Percentiles rank a stretch among this genome's conserved stretches.
phyloP scores from a whole-genome alignment of 2,329 filamentous ascomycete species.

The Trichoderma polysporum region DNA sequence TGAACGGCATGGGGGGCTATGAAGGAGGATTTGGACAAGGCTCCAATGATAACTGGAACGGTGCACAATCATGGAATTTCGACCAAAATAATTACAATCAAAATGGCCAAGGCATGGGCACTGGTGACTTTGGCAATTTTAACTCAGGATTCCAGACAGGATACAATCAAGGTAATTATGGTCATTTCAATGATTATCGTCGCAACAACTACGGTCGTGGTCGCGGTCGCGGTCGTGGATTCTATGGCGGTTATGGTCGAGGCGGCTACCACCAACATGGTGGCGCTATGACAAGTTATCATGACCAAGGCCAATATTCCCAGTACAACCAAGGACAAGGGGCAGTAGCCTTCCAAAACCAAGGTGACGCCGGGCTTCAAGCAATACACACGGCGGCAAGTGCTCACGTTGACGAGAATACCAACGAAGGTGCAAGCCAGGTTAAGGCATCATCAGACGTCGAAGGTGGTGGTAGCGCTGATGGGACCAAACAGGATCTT shows the following conservation, averaged over 20 bases:
- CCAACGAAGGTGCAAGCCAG: conserved; percentile 27
- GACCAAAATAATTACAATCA: conserved; percentile 87
- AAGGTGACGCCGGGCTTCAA: conserved; percentile 25
- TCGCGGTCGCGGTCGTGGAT: conserved; percentile 65
- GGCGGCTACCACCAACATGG: conserved; percentile 49
- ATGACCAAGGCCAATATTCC: conserved; percentile 35
- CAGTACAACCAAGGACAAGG: conserved; percentile 29
- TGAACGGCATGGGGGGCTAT: conserved; percentile 74
- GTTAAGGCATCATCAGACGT: conserved; percentile 11
- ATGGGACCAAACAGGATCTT: conserved; percentile 26
- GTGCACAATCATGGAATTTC: conserved; percentile 79
- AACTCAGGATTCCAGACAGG: conserved; percentile 76
- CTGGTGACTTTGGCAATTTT: conserved; percentile 77
- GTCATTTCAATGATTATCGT: conserved; percentile 77
- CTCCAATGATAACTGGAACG: conserved; percentile 78
- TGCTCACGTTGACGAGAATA: conserved; percentile 41
- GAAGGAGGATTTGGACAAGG: conserved; percentile 60
- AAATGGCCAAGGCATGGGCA: conserved; percentile 79
- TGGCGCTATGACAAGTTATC: conserved; percentile 39
- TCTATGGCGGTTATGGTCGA: conserved; percentile 55
- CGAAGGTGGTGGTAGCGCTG: conserved; percentile 22
- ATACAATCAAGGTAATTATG: conserved; percentile 83
- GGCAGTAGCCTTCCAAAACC: conserved; percentile 21
- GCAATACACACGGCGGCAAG: conserved; percentile 30
- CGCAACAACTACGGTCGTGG: conserved; percentile 65